phyloP scores from a whole-genome alignment of 2,329 filamentous ascomycete species.

The Scytalidium sp. region DNA sequence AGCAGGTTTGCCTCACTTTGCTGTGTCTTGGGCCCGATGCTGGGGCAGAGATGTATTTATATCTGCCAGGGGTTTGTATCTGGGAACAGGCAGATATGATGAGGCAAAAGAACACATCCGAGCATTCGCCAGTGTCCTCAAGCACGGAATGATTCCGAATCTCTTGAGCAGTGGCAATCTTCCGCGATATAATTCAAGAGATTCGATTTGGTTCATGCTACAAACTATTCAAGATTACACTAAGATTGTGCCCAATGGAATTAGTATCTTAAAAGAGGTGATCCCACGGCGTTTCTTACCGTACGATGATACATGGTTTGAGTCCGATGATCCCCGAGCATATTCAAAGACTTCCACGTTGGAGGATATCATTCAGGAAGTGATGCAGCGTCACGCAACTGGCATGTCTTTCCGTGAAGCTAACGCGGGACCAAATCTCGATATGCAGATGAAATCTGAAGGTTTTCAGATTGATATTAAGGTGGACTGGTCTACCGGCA shows the following conservation, averaged over 20 bases:
- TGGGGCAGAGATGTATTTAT: constrained; percentile 99
- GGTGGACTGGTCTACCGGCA: constrained; percentile 86
- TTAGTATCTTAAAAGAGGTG: constrained; percentile 69
- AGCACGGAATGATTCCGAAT: constrained; percentile 98
- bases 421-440: constrained; percentile 84
- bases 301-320: constrained; percentile 94
- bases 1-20: constrained; percentile 90
- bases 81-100: constrained; percentile 82
- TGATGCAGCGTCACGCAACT: constrained; percentile 83
- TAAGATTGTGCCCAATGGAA: constrained; percentile 74
- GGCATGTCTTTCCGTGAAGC: constrained; percentile 93
- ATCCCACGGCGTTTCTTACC: constrained; percentile 85
- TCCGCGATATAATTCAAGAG: constrained; percentile 91
- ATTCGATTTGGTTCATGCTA: constrained; percentile 97
- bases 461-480: constrained; percentile 91
- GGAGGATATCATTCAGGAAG: constrained; percentile 88
- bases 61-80: constrained; percentile 83
- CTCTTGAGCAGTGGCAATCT: constrained; percentile 80
- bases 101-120: constrained; percentile 93
- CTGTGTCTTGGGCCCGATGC: constrained; percentile 89
- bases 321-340: constrained; percentile 73
- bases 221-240: constrained; percentile 95
- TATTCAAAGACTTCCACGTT: constrained; percentile 84
- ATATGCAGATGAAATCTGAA: constrained; percentile 87
- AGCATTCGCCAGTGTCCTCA: constrained; percentile 92